These are phyloP conservation scores for Fusarium mundagurra DNA, from an alignment of 2,329 filamentous ascomycete species.

Conservation along the genomic window DNA sequence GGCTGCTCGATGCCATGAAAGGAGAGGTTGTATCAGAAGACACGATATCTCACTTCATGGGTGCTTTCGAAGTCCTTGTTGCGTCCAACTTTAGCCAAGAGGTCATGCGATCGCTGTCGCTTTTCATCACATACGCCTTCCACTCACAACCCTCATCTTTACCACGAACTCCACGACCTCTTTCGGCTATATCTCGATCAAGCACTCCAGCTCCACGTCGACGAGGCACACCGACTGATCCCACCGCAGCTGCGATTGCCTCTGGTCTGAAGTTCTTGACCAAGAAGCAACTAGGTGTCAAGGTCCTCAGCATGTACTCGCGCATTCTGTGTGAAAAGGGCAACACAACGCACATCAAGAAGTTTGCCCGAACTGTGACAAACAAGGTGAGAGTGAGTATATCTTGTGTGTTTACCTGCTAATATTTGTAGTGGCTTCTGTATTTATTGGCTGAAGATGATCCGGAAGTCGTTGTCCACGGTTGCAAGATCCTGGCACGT, in stretches of 20 bases:
- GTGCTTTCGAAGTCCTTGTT: conserved; percentile 81
- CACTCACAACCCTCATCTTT: conserved; percentile 66
- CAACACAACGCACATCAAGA: conserved; percentile 76
- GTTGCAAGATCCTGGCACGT: conserved; percentile 83
- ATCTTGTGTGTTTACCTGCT: not conserved
- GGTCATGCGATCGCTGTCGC: conserved; percentile 83
- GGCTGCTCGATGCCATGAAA: conserved; percentile 89
- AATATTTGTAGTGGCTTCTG: conserved; percentile 76
- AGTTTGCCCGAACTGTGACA: conserved; percentile 93
- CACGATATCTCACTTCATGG: conserved; percentile 79
- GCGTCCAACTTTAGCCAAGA: conserved; percentile 85
- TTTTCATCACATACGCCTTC: conserved; percentile 93
- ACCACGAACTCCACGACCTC: conserved; percentile 62
- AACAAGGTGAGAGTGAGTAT: conserved; percentile 74
- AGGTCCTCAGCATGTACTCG: conserved; percentile 80
- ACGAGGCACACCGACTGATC: conserved; percentile 50
- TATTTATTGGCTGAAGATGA: conserved; percentile 91
- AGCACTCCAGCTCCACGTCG: conserved; percentile 53
- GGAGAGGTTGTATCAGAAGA: conserved; percentile 79
- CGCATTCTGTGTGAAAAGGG: conserved; percentile 79
- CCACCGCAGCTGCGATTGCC: conserved; percentile 43
- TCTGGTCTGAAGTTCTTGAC: conserved; percentile 56
- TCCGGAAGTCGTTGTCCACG: conserved; percentile 81
- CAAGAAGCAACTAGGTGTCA: conserved; percentile 77
- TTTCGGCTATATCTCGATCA: conserved; percentile 51